phyloP scores from a whole-genome alignment of 2,329 filamentous ascomycete species.

The Trichoderma aggressivum region DNA sequence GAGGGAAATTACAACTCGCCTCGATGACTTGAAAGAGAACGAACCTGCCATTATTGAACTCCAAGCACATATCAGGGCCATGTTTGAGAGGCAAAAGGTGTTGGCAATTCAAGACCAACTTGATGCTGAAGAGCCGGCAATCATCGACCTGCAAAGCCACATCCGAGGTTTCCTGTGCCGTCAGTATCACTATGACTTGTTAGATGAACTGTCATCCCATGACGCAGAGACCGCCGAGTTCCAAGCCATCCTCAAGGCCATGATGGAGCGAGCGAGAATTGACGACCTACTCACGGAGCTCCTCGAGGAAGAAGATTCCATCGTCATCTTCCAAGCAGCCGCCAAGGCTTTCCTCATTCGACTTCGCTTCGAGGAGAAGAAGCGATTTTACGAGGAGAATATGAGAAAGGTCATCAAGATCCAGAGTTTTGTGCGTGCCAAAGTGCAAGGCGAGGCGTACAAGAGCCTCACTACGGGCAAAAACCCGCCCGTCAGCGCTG shows the following conservation, averaged over 20 bases:
- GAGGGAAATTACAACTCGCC: conserved; percentile 45
- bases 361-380: conserved; percentile 75
- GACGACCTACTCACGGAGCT: conserved; percentile 72
- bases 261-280: conserved; percentile 71
- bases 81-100: conserved; percentile 53
- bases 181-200: conserved; percentile 56
- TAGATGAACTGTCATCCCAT: conserved; percentile 68
- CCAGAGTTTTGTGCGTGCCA: conserved; percentile 91
- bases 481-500: conserved; percentile 92
- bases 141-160: conserved; percentile 63
- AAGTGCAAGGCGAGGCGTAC: conserved; percentile 96
- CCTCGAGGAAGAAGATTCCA: conserved; percentile 75
- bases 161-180: conserved; percentile 65
- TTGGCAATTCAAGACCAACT: conserved; percentile 52
- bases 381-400: conserved; percentile 85
- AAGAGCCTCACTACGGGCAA: conserved; percentile 95
- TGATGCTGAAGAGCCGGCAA: conserved; percentile 52
- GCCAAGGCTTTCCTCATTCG: conserved; percentile 73
- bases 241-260: conserved; percentile 74
- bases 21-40: conserved; percentile 46
- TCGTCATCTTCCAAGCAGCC: conserved; percentile 71
- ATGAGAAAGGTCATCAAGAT: conserved; percentile 99
- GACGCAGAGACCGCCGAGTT: conserved; percentile 64
- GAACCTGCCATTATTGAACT: conserved; percentile 48
- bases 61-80: conserved; percentile 60